Conservation (phyloP, 2,329 filamentous ascomycete genomes). For the Trichoderma simmonsii region DNA sequence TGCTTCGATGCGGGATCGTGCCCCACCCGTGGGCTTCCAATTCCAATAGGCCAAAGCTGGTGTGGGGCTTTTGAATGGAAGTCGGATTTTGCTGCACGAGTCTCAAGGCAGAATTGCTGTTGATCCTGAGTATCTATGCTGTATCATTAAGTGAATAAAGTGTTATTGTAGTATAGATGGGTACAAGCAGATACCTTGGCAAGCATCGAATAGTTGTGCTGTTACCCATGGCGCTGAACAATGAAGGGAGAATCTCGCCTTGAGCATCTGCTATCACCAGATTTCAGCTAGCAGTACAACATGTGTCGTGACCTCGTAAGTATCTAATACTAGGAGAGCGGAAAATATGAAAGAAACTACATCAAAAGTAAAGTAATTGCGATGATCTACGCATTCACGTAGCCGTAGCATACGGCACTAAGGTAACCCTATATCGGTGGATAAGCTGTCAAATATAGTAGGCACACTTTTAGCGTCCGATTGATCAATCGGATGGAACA, state of each 20-base stretch:
- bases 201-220: not conserved
- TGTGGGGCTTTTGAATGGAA: conserved; percentile 19
- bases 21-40: conserved; percentile 23
- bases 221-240: not conserved
- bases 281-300: not conserved
- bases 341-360: too few relatives aligned
- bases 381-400: not conserved
- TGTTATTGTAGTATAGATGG: not conserved
- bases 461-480: not conserved
- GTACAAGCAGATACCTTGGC: not conserved
- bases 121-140: not conserved
- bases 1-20: conserved; percentile 38
- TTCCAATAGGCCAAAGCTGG: conserved; percentile 33
- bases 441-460: not conserved
- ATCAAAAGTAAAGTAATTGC: too few relatives aligned
- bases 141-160: not conserved
- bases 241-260: not conserved
- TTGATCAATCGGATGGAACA: not conserved
- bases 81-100: not conserved
- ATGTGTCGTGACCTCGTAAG: not conserved
- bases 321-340: not conserved
- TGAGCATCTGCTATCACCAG: not conserved
- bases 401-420: not conserved
- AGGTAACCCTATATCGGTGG: not conserved
- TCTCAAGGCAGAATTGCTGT: not conserved